These are phyloP conservation scores for Iberis amara DNA, from an alignment of 441 rosid species.

Conservation along the genomic window DNA sequence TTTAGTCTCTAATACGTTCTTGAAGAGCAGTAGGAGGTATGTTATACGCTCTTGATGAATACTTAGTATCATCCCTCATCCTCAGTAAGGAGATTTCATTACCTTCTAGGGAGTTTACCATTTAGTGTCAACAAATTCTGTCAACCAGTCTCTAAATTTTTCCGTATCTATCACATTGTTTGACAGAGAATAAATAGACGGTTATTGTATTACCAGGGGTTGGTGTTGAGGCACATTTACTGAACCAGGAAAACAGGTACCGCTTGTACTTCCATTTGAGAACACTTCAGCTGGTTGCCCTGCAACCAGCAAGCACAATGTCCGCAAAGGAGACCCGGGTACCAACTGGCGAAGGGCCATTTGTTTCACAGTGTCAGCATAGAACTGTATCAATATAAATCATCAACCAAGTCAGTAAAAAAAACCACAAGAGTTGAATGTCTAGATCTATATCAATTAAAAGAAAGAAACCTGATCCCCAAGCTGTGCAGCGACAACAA, in stretches of 20 bases:
- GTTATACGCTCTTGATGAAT: not conserved
- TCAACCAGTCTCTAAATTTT: not conserved
- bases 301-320: constrained; percentile 90
- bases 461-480: constrained; percentile 71
- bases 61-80: not conserved
- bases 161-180: constrained; percentile 1
- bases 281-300: constrained; percentile 97
- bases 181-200: not conserved
- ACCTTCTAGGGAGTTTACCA: not conserved
- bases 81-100: not conserved
- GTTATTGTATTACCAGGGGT: constrained; percentile 46
- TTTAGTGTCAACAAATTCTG: not conserved
- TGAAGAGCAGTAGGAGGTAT: too few species aligned
- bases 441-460: constrained; percentile 18
- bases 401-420: constrained; percentile 22
- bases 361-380: constrained; percentile 83
- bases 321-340: constrained; percentile 93
- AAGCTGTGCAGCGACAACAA: constrained; percentile 90
- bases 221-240: constrained; percentile 41
- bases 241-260: constrained; percentile 37
- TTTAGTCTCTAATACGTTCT: not conserved
- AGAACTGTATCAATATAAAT: constrained; percentile 55
- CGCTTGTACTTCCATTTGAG: constrained; percentile 38
- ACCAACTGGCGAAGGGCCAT: constrained; percentile 92
- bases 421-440: constrained; percentile 8